Base-by-base conservation (phyloP, 805 yeast species). In the Maudiozyma saulgeensis region DNA sequence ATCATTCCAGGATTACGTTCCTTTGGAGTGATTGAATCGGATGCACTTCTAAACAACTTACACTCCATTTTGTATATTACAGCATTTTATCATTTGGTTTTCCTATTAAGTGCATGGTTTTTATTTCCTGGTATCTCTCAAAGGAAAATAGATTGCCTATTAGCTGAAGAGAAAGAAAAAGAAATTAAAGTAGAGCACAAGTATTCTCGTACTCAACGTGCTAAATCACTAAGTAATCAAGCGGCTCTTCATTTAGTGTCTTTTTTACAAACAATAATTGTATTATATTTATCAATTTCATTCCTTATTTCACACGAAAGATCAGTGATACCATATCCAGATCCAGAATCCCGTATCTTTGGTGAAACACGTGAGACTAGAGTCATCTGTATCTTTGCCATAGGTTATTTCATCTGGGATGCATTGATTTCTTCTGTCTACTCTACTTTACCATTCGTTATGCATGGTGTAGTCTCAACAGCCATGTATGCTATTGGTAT, bases 331-430 rank as follows among this genome's bases (percentile, higher is more conserved):
- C 46, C 49, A 44, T 53, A 55, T 47, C 52, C 56, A 6, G 56
- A 55, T 38, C 48, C 64, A 6, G 51, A 46, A 5, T 44, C 53
- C 9, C 60, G 70, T 42, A 49, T 67, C 26, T 66, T 67, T 49
- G 55, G 53, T 16, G 53, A 52, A 26, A 49, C 53, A 34, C 51
- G 55, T 13, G 58, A 56, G 16, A 66, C 67, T 16, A 56, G 59
- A 46, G 54, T 57, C 11, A 58, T 66, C 23, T 60, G 68, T 41
- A 52, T 66, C 12, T 62, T 59, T 49, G 82, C 93, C 4, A 60
- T 73, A 16, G 96, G 96, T 3, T 89, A 89, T 68, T 89, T 89
- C 61, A 54, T 84, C 18, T 89, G 97, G 97, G 97, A 89, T 66
- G 58, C 80, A 41, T 64, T 71, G 48, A 81, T 85, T 54, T 87